A percentile compares a stretch with the other conserved stretches of the same genome.
phyloP scores from a whole-genome alignment of 345 rosid species.

The Odontarrhena argentea region DNA sequence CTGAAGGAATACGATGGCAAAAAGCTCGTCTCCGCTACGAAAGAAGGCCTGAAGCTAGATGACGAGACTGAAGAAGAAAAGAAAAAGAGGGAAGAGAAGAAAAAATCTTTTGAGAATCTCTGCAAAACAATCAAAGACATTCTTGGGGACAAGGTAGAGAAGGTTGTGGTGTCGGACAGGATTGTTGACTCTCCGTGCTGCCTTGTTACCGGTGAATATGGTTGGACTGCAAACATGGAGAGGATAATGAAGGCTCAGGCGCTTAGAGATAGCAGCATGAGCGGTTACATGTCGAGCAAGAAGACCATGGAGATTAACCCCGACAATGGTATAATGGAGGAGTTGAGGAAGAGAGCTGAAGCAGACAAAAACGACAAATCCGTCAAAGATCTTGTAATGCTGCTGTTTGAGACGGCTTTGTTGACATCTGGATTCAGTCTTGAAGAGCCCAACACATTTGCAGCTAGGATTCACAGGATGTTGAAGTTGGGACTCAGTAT shows the following conservation, averaged over 20 bases:
- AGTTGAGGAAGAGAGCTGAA: conserved; percentile 76
- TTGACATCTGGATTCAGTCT: conserved; percentile 87
- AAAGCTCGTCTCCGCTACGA: conserved; percentile 82
- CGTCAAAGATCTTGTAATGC: conserved; percentile 73
- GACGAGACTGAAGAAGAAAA: conserved; percentile 87
- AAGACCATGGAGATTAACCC: conserved; percentile 91
- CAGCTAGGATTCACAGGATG: conserved; percentile 83
- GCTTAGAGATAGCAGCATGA: conserved; percentile 85
- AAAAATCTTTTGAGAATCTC: conserved; percentile 66
- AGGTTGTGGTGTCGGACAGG: conserved; percentile 78
- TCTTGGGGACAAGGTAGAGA: conserved; percentile 77
- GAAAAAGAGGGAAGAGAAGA: conserved; percentile 74
- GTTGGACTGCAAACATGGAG: conserved; percentile 94
- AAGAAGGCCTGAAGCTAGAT: conserved; percentile 77
- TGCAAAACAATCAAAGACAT: conserved; percentile 85
- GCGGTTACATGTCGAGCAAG: conserved; percentile 91
- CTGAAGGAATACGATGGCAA: conserved; percentile 81
- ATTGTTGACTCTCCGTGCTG: conserved; percentile 91
- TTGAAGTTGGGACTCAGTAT: conserved; percentile 83
- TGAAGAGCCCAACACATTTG: conserved; percentile 85
- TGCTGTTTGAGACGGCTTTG: conserved; percentile 80
- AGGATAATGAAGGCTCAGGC: conserved; percentile 94
- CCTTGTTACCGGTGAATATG: conserved; percentile 84
- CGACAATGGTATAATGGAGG: conserved; percentile 89
- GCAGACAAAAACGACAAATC: conserved; percentile 86